These are phyloP conservation scores for Monilinia polystroma DNA, from an alignment of 2,329 filamentous ascomycete genomes.

Conservation along the genomic window DNA sequence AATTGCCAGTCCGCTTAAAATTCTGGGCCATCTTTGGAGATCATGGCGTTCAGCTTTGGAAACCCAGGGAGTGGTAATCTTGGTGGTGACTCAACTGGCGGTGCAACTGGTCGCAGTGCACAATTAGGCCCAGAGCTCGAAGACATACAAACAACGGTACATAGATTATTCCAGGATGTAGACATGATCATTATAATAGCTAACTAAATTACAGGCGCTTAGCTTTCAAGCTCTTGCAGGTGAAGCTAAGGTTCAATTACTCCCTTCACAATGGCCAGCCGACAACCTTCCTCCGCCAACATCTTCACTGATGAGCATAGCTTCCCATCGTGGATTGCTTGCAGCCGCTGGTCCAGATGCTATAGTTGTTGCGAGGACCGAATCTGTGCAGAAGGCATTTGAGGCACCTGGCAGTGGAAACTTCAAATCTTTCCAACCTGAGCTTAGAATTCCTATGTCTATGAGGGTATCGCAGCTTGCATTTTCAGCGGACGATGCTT, in stretches of 20 bases:
- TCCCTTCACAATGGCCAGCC: conserved; percentile 74
- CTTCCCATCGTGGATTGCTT: conserved; percentile 74
- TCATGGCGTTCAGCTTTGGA: conserved; percentile 66
- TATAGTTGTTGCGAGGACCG: conserved; percentile 73
- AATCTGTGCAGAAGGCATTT: conserved; percentile 75
- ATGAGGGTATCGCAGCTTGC: conserved; percentile 81
- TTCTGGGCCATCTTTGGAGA: conserved; percentile 43
- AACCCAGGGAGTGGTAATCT: conserved; percentile 48
- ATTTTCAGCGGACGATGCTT: conserved; percentile 87
- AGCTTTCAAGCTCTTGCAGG: conserved; percentile 79
- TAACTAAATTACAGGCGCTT: conserved; percentile 54
- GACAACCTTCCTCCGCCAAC: conserved; percentile 66
- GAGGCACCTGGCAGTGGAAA: conserved; percentile 60
- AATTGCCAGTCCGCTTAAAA: conserved; percentile 39
- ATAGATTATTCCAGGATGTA: conserved; percentile 26
- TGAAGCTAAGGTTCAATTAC: conserved; percentile 75
- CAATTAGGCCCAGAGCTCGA: conserved; percentile 66
- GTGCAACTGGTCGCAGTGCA: conserved; percentile 42
- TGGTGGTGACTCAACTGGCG: conserved; percentile 46
- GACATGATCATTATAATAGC: conserved; percentile 9
- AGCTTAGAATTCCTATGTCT: conserved; percentile 70
- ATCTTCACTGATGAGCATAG: conserved; percentile 80
- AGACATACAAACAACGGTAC: conserved; percentile 79
- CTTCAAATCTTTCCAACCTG: conserved; percentile 68
- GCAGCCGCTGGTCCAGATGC: conserved; percentile 84